Conservation (phyloP, 257 asterid genomes). For the Buddleja alternifolia region DNA sequence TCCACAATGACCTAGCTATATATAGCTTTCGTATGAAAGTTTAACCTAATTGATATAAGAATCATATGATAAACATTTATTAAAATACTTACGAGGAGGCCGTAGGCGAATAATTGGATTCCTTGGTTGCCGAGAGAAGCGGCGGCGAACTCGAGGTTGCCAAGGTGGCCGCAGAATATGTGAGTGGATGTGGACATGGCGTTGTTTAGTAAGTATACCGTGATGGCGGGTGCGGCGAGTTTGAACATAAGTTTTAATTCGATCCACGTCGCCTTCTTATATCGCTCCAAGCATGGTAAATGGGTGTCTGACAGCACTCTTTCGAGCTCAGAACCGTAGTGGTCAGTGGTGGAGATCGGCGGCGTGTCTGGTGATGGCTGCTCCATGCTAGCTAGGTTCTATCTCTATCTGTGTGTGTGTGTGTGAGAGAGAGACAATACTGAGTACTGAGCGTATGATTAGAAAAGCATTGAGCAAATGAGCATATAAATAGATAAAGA, state of each 20-base stretch:
- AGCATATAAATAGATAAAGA: no score
- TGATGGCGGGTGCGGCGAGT: slow-evolving; percentile 56
- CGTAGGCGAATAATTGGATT: slow-evolving; percentile 64
- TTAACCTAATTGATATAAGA: no score
- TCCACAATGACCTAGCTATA: no score
- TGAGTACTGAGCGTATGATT: no score
- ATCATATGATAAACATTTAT: not conserved
- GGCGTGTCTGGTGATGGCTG: not conserved
- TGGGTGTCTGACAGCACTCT: slow-evolving; percentile 39
- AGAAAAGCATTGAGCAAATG: no score
- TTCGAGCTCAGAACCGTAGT: slow-evolving; percentile 43
- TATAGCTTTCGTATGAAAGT: no score
- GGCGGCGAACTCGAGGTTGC: slow-evolving; percentile 68
- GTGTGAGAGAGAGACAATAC: no score
- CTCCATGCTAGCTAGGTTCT: no score
- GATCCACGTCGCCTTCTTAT: slow-evolving; percentile 48
- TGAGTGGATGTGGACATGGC: slow-evolving; percentile 59
- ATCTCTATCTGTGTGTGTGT: no score
- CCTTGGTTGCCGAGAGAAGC: slow-evolving; percentile 62
- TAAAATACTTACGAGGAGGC: slow-evolving; percentile 52
- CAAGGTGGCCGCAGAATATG: slow-evolving; percentile 64
- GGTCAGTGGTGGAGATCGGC: slow-evolving; percentile 22
- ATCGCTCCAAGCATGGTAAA: slow-evolving; percentile 29
- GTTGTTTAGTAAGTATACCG: slow-evolving; percentile 54
- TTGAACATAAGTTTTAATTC: slow-evolving; percentile 50